These are phyloP conservation scores for Paramarasmius palmivorus DNA, from an alignment of 1,284 basidiomycete genomes.

Conservation along the genomic window DNA sequence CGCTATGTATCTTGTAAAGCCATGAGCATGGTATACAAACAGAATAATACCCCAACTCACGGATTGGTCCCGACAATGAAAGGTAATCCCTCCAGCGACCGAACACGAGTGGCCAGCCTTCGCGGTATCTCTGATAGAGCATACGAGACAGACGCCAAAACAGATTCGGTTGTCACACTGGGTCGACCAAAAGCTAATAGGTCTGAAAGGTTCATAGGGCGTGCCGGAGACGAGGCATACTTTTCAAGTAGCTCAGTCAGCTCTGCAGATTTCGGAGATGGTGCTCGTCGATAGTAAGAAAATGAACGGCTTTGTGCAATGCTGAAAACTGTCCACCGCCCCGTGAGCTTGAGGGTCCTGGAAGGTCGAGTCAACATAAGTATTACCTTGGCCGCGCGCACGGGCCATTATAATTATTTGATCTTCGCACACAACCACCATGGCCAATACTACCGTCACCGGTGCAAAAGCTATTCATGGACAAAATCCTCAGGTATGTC, in stretches of 20 bases:
- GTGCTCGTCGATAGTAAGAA: conserved; percentile 29
- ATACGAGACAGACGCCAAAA: conserved; percentile 69
- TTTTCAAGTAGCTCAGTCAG: conserved; percentile 49
- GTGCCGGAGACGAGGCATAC: conserved; percentile 56
- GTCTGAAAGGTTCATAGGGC: conserved; percentile 66
- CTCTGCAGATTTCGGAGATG: conserved; percentile 36
- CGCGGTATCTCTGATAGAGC: conserved; percentile 74
- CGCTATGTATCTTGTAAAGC: conserved; percentile 45
- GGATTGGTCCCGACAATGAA: conserved; percentile 93
- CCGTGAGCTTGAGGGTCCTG: too few relatives aligned
- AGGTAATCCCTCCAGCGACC: conserved; percentile 69
- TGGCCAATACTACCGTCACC: conserved; percentile 90
- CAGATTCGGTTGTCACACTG: conserved; percentile 58
- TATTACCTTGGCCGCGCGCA: too few relatives aligned
- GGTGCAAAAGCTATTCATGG: conserved; percentile 89
- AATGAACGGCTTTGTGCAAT: background rate
- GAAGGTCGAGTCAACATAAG: background rate
- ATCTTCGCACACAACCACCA: conserved; percentile 26
- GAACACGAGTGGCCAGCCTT: conserved; percentile 69
- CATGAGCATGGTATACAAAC: background rate
- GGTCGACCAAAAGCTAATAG: conserved; percentile 75
- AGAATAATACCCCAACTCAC: conserved; percentile 33
- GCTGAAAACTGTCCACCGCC: too few relatives aligned
- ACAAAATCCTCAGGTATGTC: conserved; percentile 85
- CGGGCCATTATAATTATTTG: background rate